Evolutionary conservation across 1,284 basidiomycete genomes (phyloP).

Genomic region (Marasmius tenuissimus): DNA sequence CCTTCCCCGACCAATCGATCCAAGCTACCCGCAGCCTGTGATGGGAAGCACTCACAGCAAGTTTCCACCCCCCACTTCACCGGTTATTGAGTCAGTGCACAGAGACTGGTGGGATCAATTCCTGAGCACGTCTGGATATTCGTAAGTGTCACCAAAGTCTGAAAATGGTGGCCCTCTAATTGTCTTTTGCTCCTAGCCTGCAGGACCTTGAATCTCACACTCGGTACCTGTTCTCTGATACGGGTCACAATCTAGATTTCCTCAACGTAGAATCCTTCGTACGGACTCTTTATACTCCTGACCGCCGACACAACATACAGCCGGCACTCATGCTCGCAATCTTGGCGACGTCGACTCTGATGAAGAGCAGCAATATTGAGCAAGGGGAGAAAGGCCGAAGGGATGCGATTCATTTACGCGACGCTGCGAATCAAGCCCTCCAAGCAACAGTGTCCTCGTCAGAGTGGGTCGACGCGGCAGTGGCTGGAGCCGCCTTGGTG

Average conservation of each 20-base stretch:
- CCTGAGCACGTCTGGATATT: slow-evolving; percentile 40
- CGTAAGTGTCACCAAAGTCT: slow-evolving; percentile 26
- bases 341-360: slow-evolving; percentile 68
- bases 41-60: slow-evolving; percentile 29
- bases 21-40: slow-evolving; percentile 30
- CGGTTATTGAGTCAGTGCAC: slow-evolving; percentile 44
- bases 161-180: neutral
- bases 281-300: slow-evolving; percentile 49
- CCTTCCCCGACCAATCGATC: slow-evolving; percentile 35
- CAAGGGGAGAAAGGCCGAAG: slow-evolving; percentile 48
- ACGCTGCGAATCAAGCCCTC: slow-evolving; percentile 54
- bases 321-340: slow-evolving; percentile 67
- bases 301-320: slow-evolving; percentile 55
- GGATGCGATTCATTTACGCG: slow-evolving; percentile 52
- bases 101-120: slow-evolving; percentile 68
- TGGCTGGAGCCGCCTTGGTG: slow-evolving; percentile 77
- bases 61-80: slow-evolving; percentile 35
- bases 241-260: slow-evolving; percentile 64
- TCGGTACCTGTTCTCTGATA: slow-evolving; percentile 49
- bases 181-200: slow-evolving; percentile 34
- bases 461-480: slow-evolving; percentile 57
- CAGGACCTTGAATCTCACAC: slow-evolving; percentile 54
- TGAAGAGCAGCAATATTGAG: slow-evolving; percentile 70
- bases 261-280: slow-evolving; percentile 57
- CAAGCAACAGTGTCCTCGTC: slow-evolving; percentile 46